Base-by-base conservation (phyloP, 1,284 basidiomycete species). In the Pholiota adiposa region DNA sequence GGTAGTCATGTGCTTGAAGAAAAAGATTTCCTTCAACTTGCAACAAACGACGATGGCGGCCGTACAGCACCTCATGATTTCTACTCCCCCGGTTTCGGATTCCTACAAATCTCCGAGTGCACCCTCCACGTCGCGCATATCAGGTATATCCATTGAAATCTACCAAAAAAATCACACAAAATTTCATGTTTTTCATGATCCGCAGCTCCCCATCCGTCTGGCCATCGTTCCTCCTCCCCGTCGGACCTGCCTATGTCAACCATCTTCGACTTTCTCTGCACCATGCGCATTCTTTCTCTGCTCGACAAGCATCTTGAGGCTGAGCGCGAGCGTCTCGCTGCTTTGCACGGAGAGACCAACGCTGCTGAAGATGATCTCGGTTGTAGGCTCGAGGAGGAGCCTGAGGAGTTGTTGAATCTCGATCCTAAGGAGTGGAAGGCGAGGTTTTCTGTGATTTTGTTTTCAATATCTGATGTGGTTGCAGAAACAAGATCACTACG, bases 351-450 rank as follows among this genome's bases (percentile, higher is more conserved):
- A 7, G 81, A 80, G 49, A 82, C 82, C 21, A 75, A 79, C 25
- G 86, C 87, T 55, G 84, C 83, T 23, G 90, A 92, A 62, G 96
- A 95, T 72, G 95, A 97, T 77, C 87, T 92, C 18, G 95, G 95
- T n/a, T 48, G 90, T 98, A 7, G 96, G 96, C 4, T 93, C 97
- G 97, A 99, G 78, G 81, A 89, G 62, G 97, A 99, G 79, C 78
- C 84, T 34, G 79, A 82, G 9, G 89, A 90, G 25, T 71, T 96
- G 51, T 77, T 97, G 49, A 75, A 80, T 31, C 80, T 89, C 18
- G 97, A 99, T 80, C 94, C 97, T 16, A 98, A 98, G 77, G 96
- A 98, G 75, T 99, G 97, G 97, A 99, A 99, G 85, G 91, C 92
- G n/a, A 72, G 41, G 2, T 33, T 50, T 19, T 40, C 11, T 3